A percentile compares a stretch with the other conserved stretches of the same genome.
These are phyloP conservation scores for Eimeria praecox DNA, from an alignment of 169 alveolate genomes.

Conservation along the genomic window DNA sequence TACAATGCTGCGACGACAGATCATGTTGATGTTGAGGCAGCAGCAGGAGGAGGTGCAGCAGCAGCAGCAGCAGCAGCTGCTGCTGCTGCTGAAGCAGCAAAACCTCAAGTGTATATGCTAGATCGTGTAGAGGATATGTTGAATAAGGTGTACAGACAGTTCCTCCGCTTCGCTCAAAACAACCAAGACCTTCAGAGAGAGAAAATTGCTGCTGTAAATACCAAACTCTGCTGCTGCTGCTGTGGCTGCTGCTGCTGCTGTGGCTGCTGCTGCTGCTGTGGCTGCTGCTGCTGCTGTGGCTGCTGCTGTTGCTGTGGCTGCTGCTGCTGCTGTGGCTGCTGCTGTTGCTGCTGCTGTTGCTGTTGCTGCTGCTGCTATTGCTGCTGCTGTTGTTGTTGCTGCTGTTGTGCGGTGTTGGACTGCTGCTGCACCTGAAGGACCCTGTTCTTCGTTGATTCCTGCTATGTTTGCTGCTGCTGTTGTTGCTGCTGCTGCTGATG, in stretches of 20 bases:
- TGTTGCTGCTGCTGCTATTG: slow-evolving; percentile 2
- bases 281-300: background rate
- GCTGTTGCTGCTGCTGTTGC: background rate
- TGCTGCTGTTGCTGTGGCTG: background rate
- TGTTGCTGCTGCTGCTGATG: background rate
- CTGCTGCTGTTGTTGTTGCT: background rate
- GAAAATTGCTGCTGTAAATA: slow-evolving; percentile 88
- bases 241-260: slow-evolving; percentile 4
- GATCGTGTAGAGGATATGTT: slow-evolving; percentile 87
- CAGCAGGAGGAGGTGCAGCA: background rate
- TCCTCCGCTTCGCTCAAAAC: slow-evolving; percentile 92
- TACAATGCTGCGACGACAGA: background rate
- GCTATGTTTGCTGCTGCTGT: background rate
- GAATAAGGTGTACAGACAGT: slow-evolving; percentile 93
- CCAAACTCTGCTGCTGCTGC: background rate
- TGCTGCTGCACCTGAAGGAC: no score
- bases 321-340: background rate
- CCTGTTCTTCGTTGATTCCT: background rate
- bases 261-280: background rate
- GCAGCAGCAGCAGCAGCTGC: slow-evolving; percentile 48
- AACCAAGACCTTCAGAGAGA: slow-evolving; percentile 90
- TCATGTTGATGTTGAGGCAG: background rate
- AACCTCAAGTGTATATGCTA: slow-evolving; percentile 78
- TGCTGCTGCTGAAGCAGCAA: slow-evolving; percentile 34
- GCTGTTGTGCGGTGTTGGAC: background rate